Evolutionary conservation across 164 flowering plant genomes (phyloP).

Genomic region (Vitis amurensis): DNA sequence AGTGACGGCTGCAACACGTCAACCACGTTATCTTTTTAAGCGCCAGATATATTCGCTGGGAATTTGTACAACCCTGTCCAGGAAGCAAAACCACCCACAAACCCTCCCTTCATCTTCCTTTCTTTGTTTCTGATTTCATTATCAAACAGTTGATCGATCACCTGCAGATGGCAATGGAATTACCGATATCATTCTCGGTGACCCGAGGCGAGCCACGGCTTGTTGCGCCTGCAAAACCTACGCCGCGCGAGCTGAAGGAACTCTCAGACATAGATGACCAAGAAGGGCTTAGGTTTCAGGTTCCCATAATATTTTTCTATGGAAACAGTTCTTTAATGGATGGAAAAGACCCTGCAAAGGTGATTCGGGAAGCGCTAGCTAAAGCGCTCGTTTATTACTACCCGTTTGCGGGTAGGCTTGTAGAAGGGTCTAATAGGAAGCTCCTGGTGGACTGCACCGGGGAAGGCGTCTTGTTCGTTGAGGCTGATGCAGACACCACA

Average conservation of each 20-base stretch:
- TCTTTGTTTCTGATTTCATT: too few relatives aligned
- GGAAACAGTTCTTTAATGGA: too few relatives aligned
- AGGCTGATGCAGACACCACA: conserved; percentile 32
- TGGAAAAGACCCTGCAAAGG: conserved; percentile 8
- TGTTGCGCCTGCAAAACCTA: neutral
- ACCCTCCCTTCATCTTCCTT: too few relatives aligned
- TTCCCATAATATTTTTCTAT: conserved; percentile 4
- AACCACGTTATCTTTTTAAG: too few relatives aligned
- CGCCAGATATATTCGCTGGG: too few relatives aligned
- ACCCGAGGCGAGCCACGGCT: neutral
- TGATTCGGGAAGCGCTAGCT: conserved; percentile 19
- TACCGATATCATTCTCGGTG: too few relatives aligned
- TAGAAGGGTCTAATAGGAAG: conserved; percentile 25
- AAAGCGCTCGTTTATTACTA: conserved; percentile 27
- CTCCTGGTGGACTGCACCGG: conserved; percentile 33
- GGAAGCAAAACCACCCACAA: too few relatives aligned
- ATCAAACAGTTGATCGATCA: too few relatives aligned
- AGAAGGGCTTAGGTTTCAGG: conserved; percentile 5
- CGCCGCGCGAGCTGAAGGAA: neutral
- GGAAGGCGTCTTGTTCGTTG: conserved; percentile 36
- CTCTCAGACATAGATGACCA: conserved; percentile 12
- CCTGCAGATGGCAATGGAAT: too few relatives aligned
- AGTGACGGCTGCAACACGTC: too few relatives aligned
- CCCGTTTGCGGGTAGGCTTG: conserved; percentile 33
- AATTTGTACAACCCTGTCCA: too few relatives aligned